Conservation (phyloP, 257 asterid genomes). For the Lithospermum erythrorhizon region DNA sequence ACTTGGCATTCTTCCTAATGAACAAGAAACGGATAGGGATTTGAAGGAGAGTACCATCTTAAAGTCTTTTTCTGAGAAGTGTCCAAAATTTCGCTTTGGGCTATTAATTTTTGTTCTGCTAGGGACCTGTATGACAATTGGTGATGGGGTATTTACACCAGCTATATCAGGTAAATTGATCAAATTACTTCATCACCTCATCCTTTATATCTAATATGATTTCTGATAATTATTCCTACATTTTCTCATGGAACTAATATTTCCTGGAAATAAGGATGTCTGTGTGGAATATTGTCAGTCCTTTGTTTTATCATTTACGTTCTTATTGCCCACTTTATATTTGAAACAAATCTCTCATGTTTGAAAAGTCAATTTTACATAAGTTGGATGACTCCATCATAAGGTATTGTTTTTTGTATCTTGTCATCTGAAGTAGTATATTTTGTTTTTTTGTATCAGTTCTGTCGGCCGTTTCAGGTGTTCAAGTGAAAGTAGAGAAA, state of each 20-base stretch:
- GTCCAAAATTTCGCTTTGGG: constrained; percentile 9
- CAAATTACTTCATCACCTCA: neutral
- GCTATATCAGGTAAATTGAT: constrained; percentile 55
- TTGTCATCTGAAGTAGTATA: neutral
- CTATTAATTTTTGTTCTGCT: constrained; percentile 22
- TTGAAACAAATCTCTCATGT: too few relatives aligned
- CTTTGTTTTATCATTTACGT: too few relatives aligned
- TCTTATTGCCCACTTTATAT: too few relatives aligned
- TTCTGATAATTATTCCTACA: too few relatives aligned
- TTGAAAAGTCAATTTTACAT: neutral
- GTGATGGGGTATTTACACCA: constrained; percentile 79
- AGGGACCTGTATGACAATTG: constrained; percentile 89
- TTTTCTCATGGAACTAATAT: too few relatives aligned
- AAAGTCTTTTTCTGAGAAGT: constrained; percentile 11
- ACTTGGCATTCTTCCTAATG: constrained; percentile 12
- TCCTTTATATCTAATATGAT: too few relatives aligned
- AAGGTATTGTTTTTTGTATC: neutral
- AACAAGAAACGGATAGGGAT: constrained; percentile 14
- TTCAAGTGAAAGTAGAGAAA: constrained; percentile 15
- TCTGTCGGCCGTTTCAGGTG: constrained; percentile 28
- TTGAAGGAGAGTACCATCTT: constrained; percentile 12
- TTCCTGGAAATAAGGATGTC: neutral
- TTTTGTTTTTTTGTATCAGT: constrained; percentile 13
- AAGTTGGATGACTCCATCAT: neutral
- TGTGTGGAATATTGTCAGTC: neutral